These are phyloP conservation scores for Cladophialophora psammophila DNA, from an alignment of 2,329 filamentous ascomycete genomes.

Conservation along the genomic window DNA sequence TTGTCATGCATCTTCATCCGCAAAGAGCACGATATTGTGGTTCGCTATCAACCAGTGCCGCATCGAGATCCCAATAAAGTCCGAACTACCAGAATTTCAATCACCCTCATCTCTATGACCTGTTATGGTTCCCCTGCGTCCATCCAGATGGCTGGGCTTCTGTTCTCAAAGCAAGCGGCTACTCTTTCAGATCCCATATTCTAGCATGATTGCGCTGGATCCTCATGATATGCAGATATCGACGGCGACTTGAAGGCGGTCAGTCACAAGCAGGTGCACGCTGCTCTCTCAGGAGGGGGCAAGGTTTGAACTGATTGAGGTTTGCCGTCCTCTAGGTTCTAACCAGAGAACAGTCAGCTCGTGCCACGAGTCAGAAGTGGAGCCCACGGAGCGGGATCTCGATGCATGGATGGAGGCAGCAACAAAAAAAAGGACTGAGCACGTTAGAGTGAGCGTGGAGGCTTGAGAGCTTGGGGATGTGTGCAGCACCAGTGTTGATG, in stretches of 20 bases:
- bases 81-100: neutral
- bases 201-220: no score
- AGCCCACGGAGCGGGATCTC: no score
- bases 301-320: neutral
- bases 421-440: no score
- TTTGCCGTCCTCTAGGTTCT: no score
- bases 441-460: no score
- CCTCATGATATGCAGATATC: no score
- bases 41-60: neutral
- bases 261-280: neutral
- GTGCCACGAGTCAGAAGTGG: neutral
- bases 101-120: neutral
- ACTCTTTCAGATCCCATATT: neutral
- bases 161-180: neutral
- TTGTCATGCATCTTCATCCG: no score
- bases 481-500: no score
- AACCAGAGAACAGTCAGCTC: neutral
- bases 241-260: neutral
- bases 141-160: neutral
- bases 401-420: no score
- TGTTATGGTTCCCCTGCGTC: neutral
- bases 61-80: neutral
- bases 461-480: no score
- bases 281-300: neutral
- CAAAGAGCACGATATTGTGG: neutral